Evolutionary conservation across 2,329 filamentous ascomycete species (phyloP).

Genomic region (Drechslerella stenobrocha): DNA sequence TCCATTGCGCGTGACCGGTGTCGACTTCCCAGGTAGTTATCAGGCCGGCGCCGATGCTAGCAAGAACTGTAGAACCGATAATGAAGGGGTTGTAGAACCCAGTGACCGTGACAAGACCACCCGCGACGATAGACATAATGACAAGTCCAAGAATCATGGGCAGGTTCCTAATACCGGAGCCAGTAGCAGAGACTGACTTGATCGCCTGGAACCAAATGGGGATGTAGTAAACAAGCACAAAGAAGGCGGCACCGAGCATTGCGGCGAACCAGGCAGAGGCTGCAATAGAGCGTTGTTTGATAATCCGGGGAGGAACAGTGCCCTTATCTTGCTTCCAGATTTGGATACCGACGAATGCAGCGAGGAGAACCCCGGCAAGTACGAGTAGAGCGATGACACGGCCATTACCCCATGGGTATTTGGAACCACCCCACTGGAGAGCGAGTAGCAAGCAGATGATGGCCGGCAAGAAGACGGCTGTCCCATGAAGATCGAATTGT

Average conservation of each 20-base stretch:
- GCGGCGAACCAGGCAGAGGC: conserved; percentile 38
- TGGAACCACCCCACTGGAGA: conserved; percentile 57
- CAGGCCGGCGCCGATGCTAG: conserved; percentile 56
- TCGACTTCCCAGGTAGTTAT: conserved; percentile 57
- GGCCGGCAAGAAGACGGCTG: conserved; percentile 54
- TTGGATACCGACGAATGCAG: conserved; percentile 56
- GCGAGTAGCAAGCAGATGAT: conserved; percentile 56
- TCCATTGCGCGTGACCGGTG: conserved; percentile 55
- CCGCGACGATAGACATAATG: conserved; percentile 58
- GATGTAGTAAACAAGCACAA: conserved; percentile 43
- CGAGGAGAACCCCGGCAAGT: conserved; percentile 53
- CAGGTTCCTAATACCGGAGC: conserved; percentile 58
- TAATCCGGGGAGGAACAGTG: conserved; percentile 60
- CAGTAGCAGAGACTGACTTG: conserved; percentile 56
- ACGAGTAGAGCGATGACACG: conserved; percentile 55
- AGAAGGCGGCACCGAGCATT: conserved; percentile 45
- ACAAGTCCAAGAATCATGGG: conserved; percentile 58
- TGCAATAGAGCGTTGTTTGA: conserved; percentile 56
- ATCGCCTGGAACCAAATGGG: conserved; percentile 57
- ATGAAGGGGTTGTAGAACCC: conserved; percentile 60
- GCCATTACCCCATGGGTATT: conserved; percentile 55
- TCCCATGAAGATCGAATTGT: conserved; percentile 53
- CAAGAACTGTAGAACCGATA: conserved; percentile 52
- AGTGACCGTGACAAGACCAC: conserved; percentile 55
- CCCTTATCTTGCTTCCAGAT: conserved; percentile 59